Base-by-base conservation (phyloP, 768 basidiomycete species). In the Hortiboletus campestris region DNA sequence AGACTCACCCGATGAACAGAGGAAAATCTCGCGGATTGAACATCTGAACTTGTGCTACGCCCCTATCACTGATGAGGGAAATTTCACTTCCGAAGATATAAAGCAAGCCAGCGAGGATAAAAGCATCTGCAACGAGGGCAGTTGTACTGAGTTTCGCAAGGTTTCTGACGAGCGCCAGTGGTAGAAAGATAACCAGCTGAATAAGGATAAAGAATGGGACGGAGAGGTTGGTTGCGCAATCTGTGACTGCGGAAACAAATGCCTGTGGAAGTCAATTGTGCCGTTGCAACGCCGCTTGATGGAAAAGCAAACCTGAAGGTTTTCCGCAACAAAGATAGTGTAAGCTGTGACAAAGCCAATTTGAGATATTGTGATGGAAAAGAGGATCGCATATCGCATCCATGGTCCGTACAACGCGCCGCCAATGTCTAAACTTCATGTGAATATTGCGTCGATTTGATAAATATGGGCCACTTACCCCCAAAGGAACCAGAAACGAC, bases 321-420 rank as follows among this genome's bases (percentile, higher is more conserved):
- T 97, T 74, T 95, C 84, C 1, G 95, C 88, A 41, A 98, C 93
- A 69, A 98, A 98, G 68, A 98, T 97, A 16, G 88, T 93, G 71
- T 99, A 99, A 13, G 94, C 94, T 34, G 84, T 67, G 43, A 90
- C 89, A 70, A 94, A 95, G 39, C 93, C 93, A 35, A 95, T 75
- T 69, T 94, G 97, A 1, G 96, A 98, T 22, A 95, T 68, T 0
- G 88, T 79, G 66, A 99, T 96, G 16, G 93, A 94, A 4, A 77
- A 77, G 9, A 99, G 82, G 66, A 99, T 98, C 14, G 85, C 75
- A 57, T 89, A 85, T 43, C 97, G 86, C 91, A 99, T 92, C 86
- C 88, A 92, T 14, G 85, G 84, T 2, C 97, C 97, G 64, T 97
- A 98, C 10, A 99, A 75, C 0, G 80, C 72, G 2, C 97, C 97